Base-by-base conservation (phyloP, 129 eudicot genomes). In the Gnaphalium uliginosum region DNA sequence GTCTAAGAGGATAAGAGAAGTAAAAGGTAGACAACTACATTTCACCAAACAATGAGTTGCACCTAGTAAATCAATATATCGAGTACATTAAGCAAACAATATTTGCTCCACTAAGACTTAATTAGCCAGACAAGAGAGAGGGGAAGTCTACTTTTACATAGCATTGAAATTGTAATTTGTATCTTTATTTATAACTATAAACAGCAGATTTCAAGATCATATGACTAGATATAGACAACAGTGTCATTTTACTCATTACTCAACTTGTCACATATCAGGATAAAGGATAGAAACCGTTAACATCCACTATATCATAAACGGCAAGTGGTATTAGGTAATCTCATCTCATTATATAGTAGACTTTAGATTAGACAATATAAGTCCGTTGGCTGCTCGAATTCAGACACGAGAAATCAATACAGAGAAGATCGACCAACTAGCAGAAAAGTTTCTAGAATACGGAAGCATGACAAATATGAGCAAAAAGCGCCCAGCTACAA, bases 11-110 rank as follows among this genome's bases (percentile, higher is more conserved):
- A 33, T 25, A 64, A 2, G n/a, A 22, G 19, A 58, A 24, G 75
- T 70, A 76, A 22, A 39, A 58, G 37, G 74, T 57, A 68, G 80
- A 50, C 68, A 72, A 67, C 29, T 56, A 81, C 76, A 59, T 69
- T 24, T 69, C 67, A 60, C 62, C 76, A 74, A 78, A 85, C 59
- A 69, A 25, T 17, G 4, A 63, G 53, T 14, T 48, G 37, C 10
- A 23, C 19, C 26, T 24, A 73, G n/a, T 56, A 32, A 60, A 68
- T 50, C 51, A 63, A 48, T 66, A 1, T 63, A 66, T 74, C 63
- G 48, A 78, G 30, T 43, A 37, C 21, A 39, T 57, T 33, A 59
- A 33, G 71, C 76, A 75, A 53, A 74, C 33, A 74, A 13, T 30
- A 50, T 43, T 22, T 59, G 75, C 33, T 64, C 39, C 78, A 58